These are phyloP conservation scores for Salvia miltiorrhiza DNA, from an alignment of 257 asterid species.

Conservation along the genomic window DNA sequence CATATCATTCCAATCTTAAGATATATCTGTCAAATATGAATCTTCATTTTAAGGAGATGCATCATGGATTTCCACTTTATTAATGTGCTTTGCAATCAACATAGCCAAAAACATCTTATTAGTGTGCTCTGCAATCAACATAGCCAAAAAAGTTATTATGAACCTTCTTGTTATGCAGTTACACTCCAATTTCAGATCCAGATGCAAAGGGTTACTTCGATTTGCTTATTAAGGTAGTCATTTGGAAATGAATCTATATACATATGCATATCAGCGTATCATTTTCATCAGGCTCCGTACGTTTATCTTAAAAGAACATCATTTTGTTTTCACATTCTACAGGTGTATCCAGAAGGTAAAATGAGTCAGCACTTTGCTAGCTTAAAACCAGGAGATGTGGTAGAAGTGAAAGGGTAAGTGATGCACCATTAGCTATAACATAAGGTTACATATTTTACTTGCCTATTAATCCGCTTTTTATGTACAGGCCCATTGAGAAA, in stretches of 20 bases:
- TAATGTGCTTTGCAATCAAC: not conserved
- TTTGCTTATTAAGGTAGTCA: conserved; percentile 81
- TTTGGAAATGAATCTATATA: not conserved
- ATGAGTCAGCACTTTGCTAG: conserved; percentile 97
- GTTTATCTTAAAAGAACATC: not conserved
- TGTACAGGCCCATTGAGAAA: conserved; percentile 87
- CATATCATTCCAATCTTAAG: conserved; percentile 10
- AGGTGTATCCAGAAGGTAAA: conserved; percentile 97
- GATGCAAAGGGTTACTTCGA: conserved; percentile 83
- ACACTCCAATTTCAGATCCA: conserved; percentile 96
- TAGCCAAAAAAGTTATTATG: conserved; percentile 21
- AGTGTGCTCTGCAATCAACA: conserved; percentile 13
- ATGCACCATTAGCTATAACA: conserved; percentile 11
- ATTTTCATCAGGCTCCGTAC: not conserved
- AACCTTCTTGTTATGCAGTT: conserved; percentile 52
- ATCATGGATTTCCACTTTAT: conserved; percentile 16
- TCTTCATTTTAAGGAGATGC: conserved; percentile 15
- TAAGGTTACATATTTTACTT: not conserved
- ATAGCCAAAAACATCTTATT: not conserved
- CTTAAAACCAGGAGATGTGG: conserved; percentile 88
- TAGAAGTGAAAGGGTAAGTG: conserved; percentile 93
- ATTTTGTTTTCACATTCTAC: conserved; percentile 23
- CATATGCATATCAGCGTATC: not conserved
- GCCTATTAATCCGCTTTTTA: conserved; percentile 19
- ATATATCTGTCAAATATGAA: conserved; percentile 7